Percentiles rank a stretch among this genome's conserved stretches.
Conservation (phyloP, 208 protist species). For the Leishmania mexicana region DNA sequence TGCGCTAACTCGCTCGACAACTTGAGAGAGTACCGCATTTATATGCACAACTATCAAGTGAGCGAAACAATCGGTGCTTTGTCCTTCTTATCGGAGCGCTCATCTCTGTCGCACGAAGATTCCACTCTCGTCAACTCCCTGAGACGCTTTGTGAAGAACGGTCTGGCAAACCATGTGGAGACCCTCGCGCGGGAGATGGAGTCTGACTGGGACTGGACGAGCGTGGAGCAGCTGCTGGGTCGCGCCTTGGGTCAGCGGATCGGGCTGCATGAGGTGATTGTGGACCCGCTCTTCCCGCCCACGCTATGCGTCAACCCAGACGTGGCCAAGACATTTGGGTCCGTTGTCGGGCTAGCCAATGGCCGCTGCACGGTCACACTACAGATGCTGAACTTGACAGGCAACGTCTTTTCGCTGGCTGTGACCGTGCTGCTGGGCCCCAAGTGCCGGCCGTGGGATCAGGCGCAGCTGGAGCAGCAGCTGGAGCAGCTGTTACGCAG, state of each 20-base stretch:
- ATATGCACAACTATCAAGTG: constrained; percentile 83
- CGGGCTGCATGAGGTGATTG: constrained; percentile 42
- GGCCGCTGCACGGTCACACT: constrained; percentile 54
- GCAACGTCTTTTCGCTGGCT: constrained; percentile 65
- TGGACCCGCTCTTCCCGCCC: constrained; percentile 74
- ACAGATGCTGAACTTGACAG: constrained; percentile 58
- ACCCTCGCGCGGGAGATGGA: constrained; percentile 76
- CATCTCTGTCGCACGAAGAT: constrained; percentile 44
- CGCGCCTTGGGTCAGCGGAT: constrained; percentile 52
- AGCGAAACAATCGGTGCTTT: constrained; percentile 55
- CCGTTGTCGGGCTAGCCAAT: constrained; percentile 35
- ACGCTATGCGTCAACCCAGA: constrained; percentile 80
- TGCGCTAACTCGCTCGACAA: constrained; percentile 88
- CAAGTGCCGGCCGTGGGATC: constrained; percentile 40
- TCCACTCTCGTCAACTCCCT: constrained; percentile 36
- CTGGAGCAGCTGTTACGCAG: constrained; percentile 49
- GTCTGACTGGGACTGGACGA: constrained; percentile 91
- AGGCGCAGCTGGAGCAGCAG: constrained; percentile 35
- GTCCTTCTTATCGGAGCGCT: constrained; percentile 44
- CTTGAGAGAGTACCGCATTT: constrained; percentile 73
- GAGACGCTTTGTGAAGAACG: constrained; percentile 59
- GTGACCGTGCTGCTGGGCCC: constrained; percentile 47
- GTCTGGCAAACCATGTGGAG: constrained; percentile 57
- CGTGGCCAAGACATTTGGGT: constrained; percentile 62
- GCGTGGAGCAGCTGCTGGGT: constrained; percentile 78